Percentiles rank a stretch among this genome's conserved stretches.
Evolutionary conservation across 2,329 filamentous ascomycete genomes (phyloP).

Genomic region (Phaeoacremonium minimum): DNA sequence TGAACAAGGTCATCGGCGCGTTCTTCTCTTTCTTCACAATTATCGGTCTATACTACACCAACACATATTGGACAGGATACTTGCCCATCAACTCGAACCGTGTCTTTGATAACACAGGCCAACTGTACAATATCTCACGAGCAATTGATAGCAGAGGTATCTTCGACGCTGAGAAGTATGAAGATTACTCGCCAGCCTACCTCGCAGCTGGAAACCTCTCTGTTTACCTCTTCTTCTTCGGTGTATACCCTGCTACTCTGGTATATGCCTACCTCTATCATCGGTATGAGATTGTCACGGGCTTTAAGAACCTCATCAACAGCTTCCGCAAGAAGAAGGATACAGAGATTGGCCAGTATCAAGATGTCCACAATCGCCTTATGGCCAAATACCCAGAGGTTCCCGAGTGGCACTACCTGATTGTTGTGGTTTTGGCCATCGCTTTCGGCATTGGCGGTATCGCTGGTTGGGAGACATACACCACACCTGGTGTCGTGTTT

Average conservation of each 20-base stretch:
- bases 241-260: slow-evolving; percentile 46
- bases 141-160: slow-evolving; percentile 36
- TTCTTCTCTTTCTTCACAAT: slow-evolving; percentile 51
- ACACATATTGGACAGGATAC: slow-evolving; percentile 25
- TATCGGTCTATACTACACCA: slow-evolving; percentile 53
- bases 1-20: slow-evolving; percentile 57
- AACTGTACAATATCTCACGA: slow-evolving; percentile 31
- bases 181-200: slow-evolving; percentile 46
- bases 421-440: slow-evolving; percentile 16
- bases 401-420: slow-evolving; percentile 35
- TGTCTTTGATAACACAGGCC: slow-evolving; percentile 31
- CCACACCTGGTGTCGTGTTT: slow-evolving; percentile 31
- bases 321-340: slow-evolving; percentile 37
- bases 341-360: slow-evolving; percentile 19
- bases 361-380: slow-evolving; percentile 38
- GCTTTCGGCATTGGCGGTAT: slow-evolving; percentile 23
- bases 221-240: slow-evolving; percentile 53
- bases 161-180: slow-evolving; percentile 41
- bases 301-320: slow-evolving; percentile 41
- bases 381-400: slow-evolving; percentile 40
- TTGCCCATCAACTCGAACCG: slow-evolving; percentile 35
- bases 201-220: slow-evolving; percentile 43
- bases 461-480: slow-evolving; percentile 18
- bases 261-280: slow-evolving; percentile 48
- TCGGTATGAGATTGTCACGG: slow-evolving; percentile 43